Conservation (phyloP, 371 early-diverging fungal genomes). For the Mucor mucedo region DNA sequence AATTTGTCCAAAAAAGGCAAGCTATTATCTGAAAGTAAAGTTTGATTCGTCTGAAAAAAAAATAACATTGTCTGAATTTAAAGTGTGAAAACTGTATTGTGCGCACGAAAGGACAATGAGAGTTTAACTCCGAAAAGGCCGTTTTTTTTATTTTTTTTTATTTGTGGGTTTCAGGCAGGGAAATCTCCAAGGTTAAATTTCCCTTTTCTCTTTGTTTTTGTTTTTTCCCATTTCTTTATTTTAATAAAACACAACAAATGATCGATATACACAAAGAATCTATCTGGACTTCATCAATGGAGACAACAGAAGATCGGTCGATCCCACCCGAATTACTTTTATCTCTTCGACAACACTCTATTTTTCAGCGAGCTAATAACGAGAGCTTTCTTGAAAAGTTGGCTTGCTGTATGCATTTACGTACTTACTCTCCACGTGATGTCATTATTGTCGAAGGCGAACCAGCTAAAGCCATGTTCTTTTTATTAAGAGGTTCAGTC, state of each 20-base stretch:
- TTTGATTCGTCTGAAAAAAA: neutral
- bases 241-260: slow-evolving; percentile 1
- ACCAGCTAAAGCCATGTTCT: slow-evolving; percentile 83
- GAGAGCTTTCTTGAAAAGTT: slow-evolving; percentile 44
- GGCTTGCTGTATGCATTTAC: slow-evolving; percentile 52
- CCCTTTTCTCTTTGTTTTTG: slow-evolving; percentile 2
- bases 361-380: slow-evolving; percentile 52
- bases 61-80: too few relatives aligned
- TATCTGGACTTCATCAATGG: slow-evolving; percentile 13
- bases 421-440: slow-evolving; percentile 62
- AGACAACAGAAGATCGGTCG: slow-evolving; percentile 12
- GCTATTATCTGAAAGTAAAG: neutral
- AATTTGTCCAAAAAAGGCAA: too few relatives aligned
- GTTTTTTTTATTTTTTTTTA: slow-evolving; percentile 7
- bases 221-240: slow-evolving; percentile 8
- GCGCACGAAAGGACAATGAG: too few relatives aligned
- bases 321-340: slow-evolving; percentile 44
- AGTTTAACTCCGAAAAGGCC: neutral
- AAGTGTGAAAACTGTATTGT: too few relatives aligned
- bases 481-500: slow-evolving; percentile 81
- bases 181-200: neutral
- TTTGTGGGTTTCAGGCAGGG: neutral
- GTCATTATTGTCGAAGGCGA: slow-evolving; percentile 77
- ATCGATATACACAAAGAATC: slow-evolving; percentile 23
- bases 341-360: slow-evolving; percentile 45